Evolutionary conservation across 1,139 yeast species (phyloP), one percentile per base, ranked within the genome.

Genomic region (Geotrichum bryndzae): DNA sequence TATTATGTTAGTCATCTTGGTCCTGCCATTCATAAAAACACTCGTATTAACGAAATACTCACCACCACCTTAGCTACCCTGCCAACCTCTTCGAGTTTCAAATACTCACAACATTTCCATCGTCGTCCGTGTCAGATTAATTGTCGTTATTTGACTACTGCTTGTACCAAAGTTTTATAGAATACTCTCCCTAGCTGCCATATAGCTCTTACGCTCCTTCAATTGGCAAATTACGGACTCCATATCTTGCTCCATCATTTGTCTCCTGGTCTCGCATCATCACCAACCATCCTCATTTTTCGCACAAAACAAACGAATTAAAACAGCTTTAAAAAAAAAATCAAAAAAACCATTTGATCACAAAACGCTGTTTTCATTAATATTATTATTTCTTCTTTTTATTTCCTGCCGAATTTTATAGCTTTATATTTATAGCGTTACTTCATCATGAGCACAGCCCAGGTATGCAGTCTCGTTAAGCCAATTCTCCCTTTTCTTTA

Each of bases 391-490:
- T 15, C 1, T 51, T 51, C 10, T 18, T 22, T 35, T 54, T 31
- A 18, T 31, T 33, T 6, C 5, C 11, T 25, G 2, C 23, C n/a
- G 22, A 29, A 5, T 35, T 33, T 27, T n/a, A 8, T 33, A 6
- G 38, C 33, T 33, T 56, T 18, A 18, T 18, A 18, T 18, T 18
- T 18, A 18, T 18, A 18, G 18, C 18, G 18, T 27, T 23, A 5
- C 25, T 27, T 48, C 52, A 48, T 31, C n/a, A 60, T 60, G 62
- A 60, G 59, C 31, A 53, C 62, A 35, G 5, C 53, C 6, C 62
- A 56, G 51, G 62, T 60, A 56, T 52, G 62, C 31, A 13, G 11
- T 29, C 18, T 8, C 29, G 3, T 3, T 3, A 5, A 15, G 18
- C 46, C 46, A 4, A n/a, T 22, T 29, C 55, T 29, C 33, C 8